Evolutionary conservation across 345 rosid species (phyloP), one percentile per base, ranked within the genome.

Genomic region (Iberis pinnata): DNA sequence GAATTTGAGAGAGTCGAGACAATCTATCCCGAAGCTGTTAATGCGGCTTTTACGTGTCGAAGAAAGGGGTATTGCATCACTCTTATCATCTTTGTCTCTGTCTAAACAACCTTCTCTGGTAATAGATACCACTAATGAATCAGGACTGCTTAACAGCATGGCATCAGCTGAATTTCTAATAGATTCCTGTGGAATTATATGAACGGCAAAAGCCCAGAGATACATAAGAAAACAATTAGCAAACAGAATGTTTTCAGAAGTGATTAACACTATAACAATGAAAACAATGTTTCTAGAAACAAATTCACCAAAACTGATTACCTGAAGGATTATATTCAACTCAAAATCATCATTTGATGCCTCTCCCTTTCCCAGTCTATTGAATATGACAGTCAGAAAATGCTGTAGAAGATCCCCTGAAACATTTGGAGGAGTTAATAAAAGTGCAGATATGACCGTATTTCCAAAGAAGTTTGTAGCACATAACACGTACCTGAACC

Each of bases 351-450:
- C 95, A 54, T 88, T 86, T 80, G 82, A 83, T 58, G 80, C 68
- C 74, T 92, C 98, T 67, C 95, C 89, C 65, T 78, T 83, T 53
- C 87, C 89, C 73, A 92, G 79, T 71, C 82, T 85, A 64, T 71
- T 53, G 64, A 88, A 88, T 53, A 84, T 71, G 70, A 83, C 83
- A 10, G 83, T 75, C 69, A 83, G 76, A 75, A 92, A 92, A 72
- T 88, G 94, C 72, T 88, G 97, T 76, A 92, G 78, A 47, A 92
- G 76, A 75, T 92, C 98, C 68, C 97, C 98, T 92, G 76, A 31
- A 63, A 72, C 24, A 42, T 15, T 50, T 39, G 27, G 53, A 49
- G 35, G 53, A 27, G 17, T 58, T 45, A 63, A 11, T 19, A 56
- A 20, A 17, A 36, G 12, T 33, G 31, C 54, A 44, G 36, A 67